Evolutionary conservation across 495 filamentous ascomycete genomes (phyloP), one percentile per base, ranked within the genome.

Genomic region (Melanomma pulvis-pyrius): DNA sequence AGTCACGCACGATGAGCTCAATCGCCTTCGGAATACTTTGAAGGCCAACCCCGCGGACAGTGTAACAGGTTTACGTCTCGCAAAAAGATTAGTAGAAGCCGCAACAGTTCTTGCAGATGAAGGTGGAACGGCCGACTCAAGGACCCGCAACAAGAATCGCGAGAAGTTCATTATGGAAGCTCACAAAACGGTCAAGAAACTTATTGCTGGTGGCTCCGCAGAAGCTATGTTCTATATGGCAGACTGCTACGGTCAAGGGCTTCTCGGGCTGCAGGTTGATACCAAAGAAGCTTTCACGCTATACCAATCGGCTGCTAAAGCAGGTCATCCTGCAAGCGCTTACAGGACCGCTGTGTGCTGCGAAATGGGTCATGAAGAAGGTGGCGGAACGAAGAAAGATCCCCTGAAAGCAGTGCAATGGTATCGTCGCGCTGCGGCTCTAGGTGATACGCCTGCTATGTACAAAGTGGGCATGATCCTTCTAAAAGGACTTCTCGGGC

Each of bases 401-500:
- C 90, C 91, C 2, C 77, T 91, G 69, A 97, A 97, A 79, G 92
- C 94, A 9, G 91, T 98, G 29, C 92, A 97, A 72, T 98, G 94
- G 94, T 98, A 98, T 75, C 92, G 92, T 74, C 91, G 92, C 21
- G 92, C 93, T 13, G 92, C 94, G 0, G 85, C 89, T 7, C 81
- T 97, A 5, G 94, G 94, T 13, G 93, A 98, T 71, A 89, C 90
- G 0, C 88, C 92, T 0, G 94, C 93, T 25, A 96, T 96, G 92
- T 98, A 97, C 79, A 98, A 98, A 77, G 88, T 98, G 77, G 94
- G 94, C 56, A 93, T 96, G 86, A 96, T 98, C 72, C 80, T 90
- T 67, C 82, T 97, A 28, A 97, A 97, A 75, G 93, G 93, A 22
- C 83, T 97, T n/a, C 85, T 98, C 15, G 93, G 93, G 9, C 93